Evolutionary conservation across 2,329 filamentous ascomycete genomes (phyloP).

Genomic region (Dothideomycetidae sp.): DNA sequence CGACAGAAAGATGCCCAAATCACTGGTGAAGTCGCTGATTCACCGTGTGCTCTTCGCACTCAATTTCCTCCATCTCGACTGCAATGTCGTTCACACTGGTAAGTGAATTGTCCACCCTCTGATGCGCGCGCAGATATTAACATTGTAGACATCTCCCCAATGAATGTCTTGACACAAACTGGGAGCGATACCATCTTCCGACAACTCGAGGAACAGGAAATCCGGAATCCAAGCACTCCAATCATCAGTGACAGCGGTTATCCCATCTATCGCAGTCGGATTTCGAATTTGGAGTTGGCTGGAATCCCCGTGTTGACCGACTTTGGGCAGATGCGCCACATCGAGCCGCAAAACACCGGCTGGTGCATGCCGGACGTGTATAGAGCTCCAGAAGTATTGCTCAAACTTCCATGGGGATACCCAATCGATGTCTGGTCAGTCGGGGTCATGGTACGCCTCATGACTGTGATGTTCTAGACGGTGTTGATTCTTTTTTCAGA

Average conservation of each 20-base stretch:
- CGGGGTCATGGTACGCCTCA: slow-evolving; percentile 26
- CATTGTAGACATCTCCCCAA: slow-evolving; percentile 26
- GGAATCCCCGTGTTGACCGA: slow-evolving; percentile 24
- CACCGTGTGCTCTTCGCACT: slow-evolving; percentile 18
- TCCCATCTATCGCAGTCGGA: too few relatives aligned
- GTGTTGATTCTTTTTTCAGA: too few relatives aligned
- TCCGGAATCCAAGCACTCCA: too few relatives aligned
- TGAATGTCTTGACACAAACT: slow-evolving; percentile 26
- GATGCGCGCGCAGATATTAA: too few relatives aligned
- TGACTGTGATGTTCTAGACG: too few relatives aligned
- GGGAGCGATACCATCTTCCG: slow-evolving; percentile 20
- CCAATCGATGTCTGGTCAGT: slow-evolving; percentile 27
- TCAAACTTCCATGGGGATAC: slow-evolving; percentile 24
- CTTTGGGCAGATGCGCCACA: slow-evolving; percentile 26
- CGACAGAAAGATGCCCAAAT: slow-evolving; percentile 8
- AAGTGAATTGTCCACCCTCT: too few relatives aligned
- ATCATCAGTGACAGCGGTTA: too few relatives aligned
- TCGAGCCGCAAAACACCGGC: slow-evolving; percentile 19
- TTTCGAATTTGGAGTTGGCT: too few relatives aligned
- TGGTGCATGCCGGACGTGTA: slow-evolving; percentile 25
- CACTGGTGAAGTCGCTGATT: slow-evolving; percentile 13
- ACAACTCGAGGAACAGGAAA: slow-evolving; percentile 22
- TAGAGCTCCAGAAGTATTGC: slow-evolving; percentile 26
- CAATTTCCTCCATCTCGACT: slow-evolving; percentile 18
- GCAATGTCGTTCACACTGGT: slow-evolving; percentile 20